Conservation (phyloP, 1,284 basidiomycete species). For the Boletellus dicymbophilus region DNA sequence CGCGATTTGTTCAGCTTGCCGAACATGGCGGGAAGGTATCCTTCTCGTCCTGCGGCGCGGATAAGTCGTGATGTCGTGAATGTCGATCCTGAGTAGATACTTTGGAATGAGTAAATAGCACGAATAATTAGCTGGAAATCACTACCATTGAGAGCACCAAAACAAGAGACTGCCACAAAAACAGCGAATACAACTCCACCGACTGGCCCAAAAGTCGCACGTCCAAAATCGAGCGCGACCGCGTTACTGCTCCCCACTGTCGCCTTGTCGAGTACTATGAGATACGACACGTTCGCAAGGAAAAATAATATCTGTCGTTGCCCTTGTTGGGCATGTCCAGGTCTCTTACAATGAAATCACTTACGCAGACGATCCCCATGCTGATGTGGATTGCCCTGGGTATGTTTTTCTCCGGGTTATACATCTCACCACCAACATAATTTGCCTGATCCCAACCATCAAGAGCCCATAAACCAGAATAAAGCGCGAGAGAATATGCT, state of each 20-base stretch:
- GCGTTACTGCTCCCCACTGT: conserved; percentile 85
- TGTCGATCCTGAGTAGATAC: conserved; percentile 79
- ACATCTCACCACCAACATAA: conserved; percentile 93
- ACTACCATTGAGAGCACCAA: conserved; percentile 86
- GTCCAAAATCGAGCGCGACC: conserved; percentile 94
- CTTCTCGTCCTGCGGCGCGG: conserved; percentile 86
- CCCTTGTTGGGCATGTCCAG: background rate
- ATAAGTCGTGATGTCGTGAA: conserved; percentile 87
- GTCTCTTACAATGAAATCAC: conserved; percentile 21
- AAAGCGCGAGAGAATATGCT: conserved; percentile 90
- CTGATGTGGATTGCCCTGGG: conserved; percentile 89
- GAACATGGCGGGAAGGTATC: conserved; percentile 85
- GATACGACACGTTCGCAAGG: conserved; percentile 88
- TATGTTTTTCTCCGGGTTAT: conserved; percentile 82
- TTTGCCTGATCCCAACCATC: conserved; percentile 94
- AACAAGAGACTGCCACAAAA: conserved; percentile 93
- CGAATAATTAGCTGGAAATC: background rate
- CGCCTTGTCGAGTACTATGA: conserved; percentile 86
- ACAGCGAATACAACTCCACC: conserved; percentile 89
- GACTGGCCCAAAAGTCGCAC: conserved; percentile 79
- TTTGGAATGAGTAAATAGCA: too few species aligned
- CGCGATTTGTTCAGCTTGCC: conserved; percentile 72
- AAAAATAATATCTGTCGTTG: conserved; percentile 66
- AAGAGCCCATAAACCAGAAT: conserved; percentile 95
- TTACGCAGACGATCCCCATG: conserved; percentile 75